These are phyloP conservation scores for Termitomyces sp. DNA, from an alignment of 768 basidiomycete species.

Conservation along the genomic window DNA sequence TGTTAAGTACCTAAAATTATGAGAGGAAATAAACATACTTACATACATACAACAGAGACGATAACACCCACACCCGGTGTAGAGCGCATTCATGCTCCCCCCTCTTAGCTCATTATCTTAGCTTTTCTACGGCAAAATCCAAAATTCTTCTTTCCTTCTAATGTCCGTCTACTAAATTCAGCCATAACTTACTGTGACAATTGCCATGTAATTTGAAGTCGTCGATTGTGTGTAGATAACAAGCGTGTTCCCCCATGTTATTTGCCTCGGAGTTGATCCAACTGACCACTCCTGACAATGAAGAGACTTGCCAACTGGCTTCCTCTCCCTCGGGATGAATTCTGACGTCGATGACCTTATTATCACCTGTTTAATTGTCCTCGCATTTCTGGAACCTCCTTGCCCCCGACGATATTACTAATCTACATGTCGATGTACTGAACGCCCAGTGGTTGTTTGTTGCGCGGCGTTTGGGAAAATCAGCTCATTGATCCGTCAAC, in stretches of 20 bases:
- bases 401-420: too few species aligned
- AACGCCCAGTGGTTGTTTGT: conserved; percentile 51
- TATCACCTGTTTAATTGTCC: too few species aligned
- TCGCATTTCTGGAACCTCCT: conserved; percentile 41
- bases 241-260: too few species aligned
- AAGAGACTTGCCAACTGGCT: background rate
- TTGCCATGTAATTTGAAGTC: background rate
- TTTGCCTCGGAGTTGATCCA: background rate
- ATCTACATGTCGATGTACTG: conserved; percentile 34
- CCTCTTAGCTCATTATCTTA: too few species aligned
- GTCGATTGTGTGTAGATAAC: background rate
- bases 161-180: background rate
- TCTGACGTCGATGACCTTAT: too few species aligned
- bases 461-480: conserved; percentile 68
- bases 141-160: background rate
- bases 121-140: too few species aligned
- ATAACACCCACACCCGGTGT: too few species aligned
- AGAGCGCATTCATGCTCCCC: too few species aligned
- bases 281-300: background rate
- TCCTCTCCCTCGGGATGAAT: conserved; percentile 21
- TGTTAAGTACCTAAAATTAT: too few species aligned
- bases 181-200: background rate
- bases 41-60: too few species aligned
- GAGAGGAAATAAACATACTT: too few species aligned
- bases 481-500: background rate